Evolutionary conservation across 192 early-diverging fungal species (phyloP), one percentile per base, ranked within the genome.

Genomic region (Radiomyces spectabilis): DNA sequence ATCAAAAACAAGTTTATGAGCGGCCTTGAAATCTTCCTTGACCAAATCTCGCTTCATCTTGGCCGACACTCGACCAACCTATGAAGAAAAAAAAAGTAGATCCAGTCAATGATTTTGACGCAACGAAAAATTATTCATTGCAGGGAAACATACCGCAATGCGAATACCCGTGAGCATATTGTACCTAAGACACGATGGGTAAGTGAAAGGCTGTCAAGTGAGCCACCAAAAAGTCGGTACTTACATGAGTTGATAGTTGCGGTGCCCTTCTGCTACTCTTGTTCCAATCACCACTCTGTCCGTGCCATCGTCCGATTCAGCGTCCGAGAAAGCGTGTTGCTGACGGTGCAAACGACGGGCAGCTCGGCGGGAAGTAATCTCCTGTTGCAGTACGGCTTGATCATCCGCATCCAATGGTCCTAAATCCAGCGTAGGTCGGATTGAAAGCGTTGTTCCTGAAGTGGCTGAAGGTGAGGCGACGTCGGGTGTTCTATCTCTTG

Each of bases 81-180:
- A 51, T 19, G 19, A 48, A 43, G 42, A 34, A 35, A 35, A 35
- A 35, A 8, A 5, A 35, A 5, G 5, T 8, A 13, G 33, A 8
- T 25, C 18, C 33, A 37, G 9, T 19, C 18, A 2, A 50, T 10
- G 30, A 32, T 50, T 16, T 8, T 32, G 22, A 19, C 37, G 4
- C 15, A 6, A 12, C 5, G 12, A 3, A 2, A 35, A 5, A 8
- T 35, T 5, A 29, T 34, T 38, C 26, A 52, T n/a, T n/a, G n/a
- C n/a, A n/a, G n/a, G n/a, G n/a, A n/a, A n/a, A n/a, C n/a, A n/a
- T n/a, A n/a, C 93, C 75, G 86, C 84, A 15, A 94, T 84, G 24
- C 95, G 78, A 59, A 98, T 94, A 5, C 95, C 93, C 1, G 91
- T 98, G 38, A 98, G 73, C 95, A 98, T 98, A 59, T 95, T 89